Conservation (phyloP, 805 yeast genomes). For the Metschnikowia matae region DNA sequence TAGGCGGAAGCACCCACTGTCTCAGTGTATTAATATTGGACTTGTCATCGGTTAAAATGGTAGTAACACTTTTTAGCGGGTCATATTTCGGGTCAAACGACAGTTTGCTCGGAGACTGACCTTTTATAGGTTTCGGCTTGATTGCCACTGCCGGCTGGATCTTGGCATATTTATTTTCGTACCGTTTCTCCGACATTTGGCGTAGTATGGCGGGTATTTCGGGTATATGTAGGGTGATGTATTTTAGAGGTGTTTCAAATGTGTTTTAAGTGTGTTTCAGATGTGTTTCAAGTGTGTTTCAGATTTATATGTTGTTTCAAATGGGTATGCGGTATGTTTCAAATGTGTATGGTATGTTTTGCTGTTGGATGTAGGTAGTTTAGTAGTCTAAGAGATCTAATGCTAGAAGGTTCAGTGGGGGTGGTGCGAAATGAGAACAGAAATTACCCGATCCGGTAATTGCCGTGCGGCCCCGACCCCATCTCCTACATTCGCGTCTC, state of each 20-base stretch:
- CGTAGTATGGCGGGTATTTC: too few relatives aligned
- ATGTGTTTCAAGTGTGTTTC: too few relatives aligned
- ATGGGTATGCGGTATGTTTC: too few relatives aligned
- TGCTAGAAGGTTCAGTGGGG: background rate
- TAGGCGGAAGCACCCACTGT: constrained; percentile 80
- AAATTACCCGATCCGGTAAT: background rate
- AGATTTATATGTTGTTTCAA: too few relatives aligned
- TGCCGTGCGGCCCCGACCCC: background rate
- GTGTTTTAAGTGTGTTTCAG: too few relatives aligned
- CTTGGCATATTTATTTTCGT: constrained; percentile 26
- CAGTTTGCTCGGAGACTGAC: constrained; percentile 25
- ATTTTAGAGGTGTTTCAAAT: too few relatives aligned
- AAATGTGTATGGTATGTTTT: too few relatives aligned
- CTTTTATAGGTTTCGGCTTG: constrained; percentile 24
- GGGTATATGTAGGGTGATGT: too few relatives aligned
- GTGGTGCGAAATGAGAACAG: background rate
- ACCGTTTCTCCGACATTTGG: background rate
- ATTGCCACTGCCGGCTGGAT: constrained; percentile 40
- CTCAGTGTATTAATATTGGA: constrained; percentile 55
- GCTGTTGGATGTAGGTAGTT: background rate
- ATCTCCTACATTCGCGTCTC: background rate
- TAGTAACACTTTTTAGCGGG: constrained; percentile 10
- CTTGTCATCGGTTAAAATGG: constrained; percentile 5
- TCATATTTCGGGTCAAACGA: constrained; percentile 18
- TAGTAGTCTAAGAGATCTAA: background rate